Percentiles rank a stretch among this genome's conserved stretches.
Evolutionary conservation across 1,284 basidiomycete species (phyloP).

Genomic region (Trichosporon inkin): DNA sequence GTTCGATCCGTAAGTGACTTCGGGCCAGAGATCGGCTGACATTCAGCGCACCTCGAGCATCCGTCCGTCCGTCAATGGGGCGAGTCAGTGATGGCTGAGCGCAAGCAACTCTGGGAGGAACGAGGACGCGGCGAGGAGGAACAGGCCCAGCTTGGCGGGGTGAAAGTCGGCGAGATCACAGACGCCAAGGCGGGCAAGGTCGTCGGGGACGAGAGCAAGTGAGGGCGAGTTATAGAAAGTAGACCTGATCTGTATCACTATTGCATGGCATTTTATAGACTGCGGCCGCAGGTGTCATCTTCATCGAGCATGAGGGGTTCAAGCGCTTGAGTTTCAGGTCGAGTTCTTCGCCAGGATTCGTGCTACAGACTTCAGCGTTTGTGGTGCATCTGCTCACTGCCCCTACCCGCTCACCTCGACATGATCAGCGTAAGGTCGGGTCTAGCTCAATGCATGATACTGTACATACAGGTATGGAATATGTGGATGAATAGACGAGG

Average conservation of each 20-base stretch:
- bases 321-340: too few species aligned
- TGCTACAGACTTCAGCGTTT: too few species aligned
- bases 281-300: not conserved
- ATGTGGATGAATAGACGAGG: not conserved
- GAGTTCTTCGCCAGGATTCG: too few species aligned
- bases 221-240: not conserved
- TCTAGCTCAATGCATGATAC: slow-evolving; percentile 1
- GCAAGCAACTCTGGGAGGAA: slow-evolving; percentile 42
- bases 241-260: slow-evolving; percentile 1
- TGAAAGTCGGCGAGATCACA: slow-evolving; percentile 20
- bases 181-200: slow-evolving; percentile 10
- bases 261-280: slow-evolving; percentile 1
- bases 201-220: not conserved
- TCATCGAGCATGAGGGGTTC: not conserved
- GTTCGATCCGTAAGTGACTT: slow-evolving; percentile 41
- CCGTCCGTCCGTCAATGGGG: slow-evolving; percentile 75
- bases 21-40: not conserved
- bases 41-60: slow-evolving; percentile 58
- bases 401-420: too few species aligned
- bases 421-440: too few species aligned
- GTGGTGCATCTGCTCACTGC: too few species aligned
- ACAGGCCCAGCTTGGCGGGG: slow-evolving; percentile 30
- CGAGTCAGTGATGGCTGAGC: slow-evolving; percentile 60
- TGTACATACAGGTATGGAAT: slow-evolving; percentile 16
- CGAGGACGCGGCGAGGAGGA: slow-evolving; percentile 40